Base-by-base conservation (phyloP, 2,329 filamentous ascomycete genomes). In the Fusarium musae region DNA sequence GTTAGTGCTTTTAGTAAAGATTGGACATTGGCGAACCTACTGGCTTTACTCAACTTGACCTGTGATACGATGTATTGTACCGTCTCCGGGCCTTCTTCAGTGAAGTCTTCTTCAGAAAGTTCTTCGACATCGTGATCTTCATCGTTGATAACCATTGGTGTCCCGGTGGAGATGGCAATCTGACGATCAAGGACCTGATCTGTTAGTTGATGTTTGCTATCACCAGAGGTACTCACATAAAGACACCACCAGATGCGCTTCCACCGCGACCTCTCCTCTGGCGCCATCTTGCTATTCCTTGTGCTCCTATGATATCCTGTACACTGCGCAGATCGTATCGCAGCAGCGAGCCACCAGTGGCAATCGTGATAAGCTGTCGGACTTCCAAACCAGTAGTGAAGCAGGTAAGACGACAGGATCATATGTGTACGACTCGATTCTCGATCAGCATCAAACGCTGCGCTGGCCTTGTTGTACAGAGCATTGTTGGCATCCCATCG, bases 371-470 rank as follows among this genome's bases (percentile, higher is more conserved):
- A 70, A 0, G 53, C 59, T 0, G 63, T 63, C 0, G 69, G 57
- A 4, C 66, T 72, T 5, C 69, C 69, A 2, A 72, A 72, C 69
- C 68, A 72, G 9, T 68, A 72, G 5, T 72, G 69, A 2, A 72
- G 19, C 2, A 72, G 13, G 6, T 72, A 72, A 0, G 69, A 68
- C 1, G 69, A 71, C 0, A 68, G 16, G 2, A 66, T 66, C 58
- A 72, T 72, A 0, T 71, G 52, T 0, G 26, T 42, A 0, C 68
- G 50, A 7, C 34, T 59, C 2, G 69, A 68, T 16, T 62, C 63
- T 3, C 28, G 17, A 6, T 64, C 63, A 0, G n/a, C 32, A 0
- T 66, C 47, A 1, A 64, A 66, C 1, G 63, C 46, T 3, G 59
- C 7, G 5, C 63, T 57, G 0, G 59, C 23, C 3, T 49, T 56